Percentiles rank a stretch among this genome's conserved stretches.
These are phyloP conservation scores for Hortiboletus flavorubellus DNA, from an alignment of 768 basidiomycete genomes.

Conservation along the genomic window DNA sequence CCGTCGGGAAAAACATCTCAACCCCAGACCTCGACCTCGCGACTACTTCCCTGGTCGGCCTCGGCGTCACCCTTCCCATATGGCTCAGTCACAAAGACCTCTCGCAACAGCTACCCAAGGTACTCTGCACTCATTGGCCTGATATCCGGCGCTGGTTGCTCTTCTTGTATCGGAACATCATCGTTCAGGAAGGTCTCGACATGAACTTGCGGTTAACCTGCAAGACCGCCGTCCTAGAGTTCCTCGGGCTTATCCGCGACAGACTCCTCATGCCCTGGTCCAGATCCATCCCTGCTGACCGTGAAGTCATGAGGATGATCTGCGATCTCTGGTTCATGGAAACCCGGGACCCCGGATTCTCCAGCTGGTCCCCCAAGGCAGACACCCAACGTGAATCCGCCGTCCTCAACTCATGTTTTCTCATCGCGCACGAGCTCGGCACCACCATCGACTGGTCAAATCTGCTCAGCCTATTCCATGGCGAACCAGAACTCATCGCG, in stretches of 20 bases:
- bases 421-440: constrained; percentile 24
- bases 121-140: constrained; percentile 18
- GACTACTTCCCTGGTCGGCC: constrained; percentile 13
- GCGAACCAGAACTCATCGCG: constrained; percentile 19
- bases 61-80: constrained; percentile 23
- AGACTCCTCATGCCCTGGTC: constrained; percentile 27
- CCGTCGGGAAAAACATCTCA: constrained; percentile 1
- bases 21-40: constrained; percentile 10
- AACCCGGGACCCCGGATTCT: constrained; percentile 21
- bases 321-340: constrained; percentile 30
- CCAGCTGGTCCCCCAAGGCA: constrained; percentile 12
- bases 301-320: constrained; percentile 28
- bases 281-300: constrained; percentile 20
- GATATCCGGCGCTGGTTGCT: constrained; percentile 28
- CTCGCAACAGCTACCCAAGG: constrained; percentile 10
- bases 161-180: constrained; percentile 17
- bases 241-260: constrained; percentile 27
- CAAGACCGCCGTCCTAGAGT: constrained; percentile 25
- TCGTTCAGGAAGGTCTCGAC: constrained; percentile 7
- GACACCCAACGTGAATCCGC: constrained; percentile 28
- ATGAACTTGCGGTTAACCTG: constrained; percentile 15
- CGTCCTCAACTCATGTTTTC: constrained; percentile 26
- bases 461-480: constrained; percentile 21
- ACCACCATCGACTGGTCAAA: constrained; percentile 21
- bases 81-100: constrained; percentile 21